Evolutionary conservation across 1,139 yeast species (phyloP), one percentile per base, ranked within the genome.

Genomic region (Geotrichum restrictum): DNA sequence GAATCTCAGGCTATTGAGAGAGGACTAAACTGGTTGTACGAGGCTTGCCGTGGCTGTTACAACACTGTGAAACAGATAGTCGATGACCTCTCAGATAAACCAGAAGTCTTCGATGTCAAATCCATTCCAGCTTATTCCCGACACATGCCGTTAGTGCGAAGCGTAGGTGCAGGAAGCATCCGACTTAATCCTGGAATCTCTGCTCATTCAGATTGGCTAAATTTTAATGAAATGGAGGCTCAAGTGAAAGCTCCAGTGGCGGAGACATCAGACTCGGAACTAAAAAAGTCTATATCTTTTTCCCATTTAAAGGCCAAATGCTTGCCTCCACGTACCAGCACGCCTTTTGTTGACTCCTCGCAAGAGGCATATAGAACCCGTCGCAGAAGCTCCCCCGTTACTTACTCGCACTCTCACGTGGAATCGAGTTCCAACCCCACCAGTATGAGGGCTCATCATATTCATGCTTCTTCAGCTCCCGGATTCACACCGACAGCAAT

Each of bases 61-160:
- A 13, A 19, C 13, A 33, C 13, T 4, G 47, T 43, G 4, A 27
- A 43, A 3, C 10, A 18, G 2, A 43, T 43, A 21, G 39, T 46
- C 13, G 7, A 19, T 39, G 37, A n/a, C 21, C 22, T 46, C 4
- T 3, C 32, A 8, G 38, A 46, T n/a, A 22, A 29, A 32, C n/a
- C 36, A 5, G 50, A 46, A 39, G 36, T 11, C 3, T 46, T 46
- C n/a, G 31, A 38, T 19, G n/a, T 16, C 11, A n/a, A n/a, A 2
- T 19, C 21, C 5, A 39, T 46, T 29, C 31, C 42, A 7, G 31
- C 14, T 6, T 46, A 46, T 19, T 6, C 21, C 16, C 34, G 43
- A 1, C 50, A 46, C 16, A 37, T 46, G 22, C n/a, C 34, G 14
- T 22, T 46, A 11, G 8, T 19, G 11, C 18, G 50, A 37, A 32